These are phyloP conservation scores for Talaromyces proteolyticus DNA, from an alignment of 495 filamentous ascomycete species.

Conservation along the genomic window DNA sequence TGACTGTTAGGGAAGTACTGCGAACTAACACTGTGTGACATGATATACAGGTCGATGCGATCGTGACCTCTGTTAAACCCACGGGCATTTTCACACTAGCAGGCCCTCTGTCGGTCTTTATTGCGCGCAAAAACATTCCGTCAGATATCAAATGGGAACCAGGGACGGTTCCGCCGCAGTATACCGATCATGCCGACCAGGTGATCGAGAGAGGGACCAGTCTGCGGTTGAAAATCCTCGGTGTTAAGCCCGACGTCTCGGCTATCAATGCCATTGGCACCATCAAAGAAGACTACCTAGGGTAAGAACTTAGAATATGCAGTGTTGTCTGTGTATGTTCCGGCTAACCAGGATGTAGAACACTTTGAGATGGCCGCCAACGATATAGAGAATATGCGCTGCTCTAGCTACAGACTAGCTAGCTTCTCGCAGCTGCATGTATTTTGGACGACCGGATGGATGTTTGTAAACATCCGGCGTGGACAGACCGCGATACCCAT, in stretches of 20 bases:
- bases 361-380: background rate
- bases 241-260: constrained; percentile 83
- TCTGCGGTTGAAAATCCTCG: constrained; percentile 87
- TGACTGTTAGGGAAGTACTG: background rate
- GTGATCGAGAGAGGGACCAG: constrained; percentile 92
- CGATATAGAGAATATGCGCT: background rate
- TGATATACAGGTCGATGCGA: constrained; percentile 69
- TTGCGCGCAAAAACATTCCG: constrained; percentile 88
- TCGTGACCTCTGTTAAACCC: constrained; percentile 82
- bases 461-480: no score
- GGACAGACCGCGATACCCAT: no score
- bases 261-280: constrained; percentile 95
- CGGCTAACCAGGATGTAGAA: background rate
- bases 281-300: constrained; percentile 77
- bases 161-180: constrained; percentile 80
- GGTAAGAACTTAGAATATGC: constrained; percentile 30
- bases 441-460: no score
- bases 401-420: no score
- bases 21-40: background rate
- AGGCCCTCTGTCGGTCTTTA: constrained; percentile 83
- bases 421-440: no score
- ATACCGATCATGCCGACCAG: constrained; percentile 81
- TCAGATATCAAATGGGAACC: constrained; percentile 88
- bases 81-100: constrained; percentile 91
- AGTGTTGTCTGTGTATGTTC: no score